Evolutionary conservation across 331 rosid species (phyloP), one percentile per base, ranked within the genome.

Genomic region (Malus hybrid): DNA sequence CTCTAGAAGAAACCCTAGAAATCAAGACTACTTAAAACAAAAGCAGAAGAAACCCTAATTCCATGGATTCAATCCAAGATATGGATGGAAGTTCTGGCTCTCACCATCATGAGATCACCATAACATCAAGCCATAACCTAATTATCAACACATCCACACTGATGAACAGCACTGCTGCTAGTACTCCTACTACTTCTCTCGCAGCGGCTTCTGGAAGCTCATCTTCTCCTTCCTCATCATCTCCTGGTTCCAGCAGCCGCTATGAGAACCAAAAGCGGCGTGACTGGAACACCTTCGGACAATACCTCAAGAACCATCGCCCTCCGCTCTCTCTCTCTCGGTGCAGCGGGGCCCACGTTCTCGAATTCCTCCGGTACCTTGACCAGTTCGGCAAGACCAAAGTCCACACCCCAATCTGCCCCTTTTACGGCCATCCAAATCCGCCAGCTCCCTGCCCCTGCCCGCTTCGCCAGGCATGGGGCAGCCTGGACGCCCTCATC

Each of bases 361-460:
- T 94, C 66, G 99, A 94, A 80, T 94, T 94, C 71, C 97, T 94
- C 70, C 78, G 99, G 72, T 94, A 94, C 79, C 85, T 94, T 16
- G 99, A 94, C 72, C 99, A 94, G 83, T 94, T 94, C 81, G 99
- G 99, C 0, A 94, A 94, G 76, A 94, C 99, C 5, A 94, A 94
- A 78, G 99, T 94, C 24, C 99, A 94, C 87, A 85, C 89, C 7
- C 91, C 92, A 32, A 89, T 94, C 70, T 94, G 99, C 80, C 97
- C 99, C 2, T 94, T 94, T 33, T 94, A 86, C 52, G 99, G 99
- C 1, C 99, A 94, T 29, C 97, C 97, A 0, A 90, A 88, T 76
- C 99, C 99, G 1, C 99, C 99, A 2, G 99, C 97, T 0, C 97
- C 97, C 15, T 94, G 99, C 66, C 97, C 97, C 36, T 94, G 97